Evolutionary conservation across 768 basidiomycete species (phyloP), one percentile per base, ranked within the genome.

Genomic region (Fibroporia radiculosa): DNA sequence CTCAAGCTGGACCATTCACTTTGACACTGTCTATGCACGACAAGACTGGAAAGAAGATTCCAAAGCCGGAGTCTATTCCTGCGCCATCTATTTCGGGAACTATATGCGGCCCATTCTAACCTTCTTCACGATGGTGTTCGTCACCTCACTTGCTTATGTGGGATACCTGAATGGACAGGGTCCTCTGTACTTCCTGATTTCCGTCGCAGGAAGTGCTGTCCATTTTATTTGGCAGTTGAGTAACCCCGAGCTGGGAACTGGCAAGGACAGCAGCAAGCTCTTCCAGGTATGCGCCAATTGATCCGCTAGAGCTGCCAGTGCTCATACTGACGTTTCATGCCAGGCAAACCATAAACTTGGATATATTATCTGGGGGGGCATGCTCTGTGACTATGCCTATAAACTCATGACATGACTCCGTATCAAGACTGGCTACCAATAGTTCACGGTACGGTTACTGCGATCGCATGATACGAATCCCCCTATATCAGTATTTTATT

Each of bases 11-110:
- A 67, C 70, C 26, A 65, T 74, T 40, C 59, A 68, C 26, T 74
- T 73, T 58, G 73, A 85, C 59, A 82, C 82, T 6, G 79, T 84
- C 48, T 89, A 90, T 57, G 85, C 83, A 14, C 86, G 82, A 58
- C 77, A 87, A 67, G 87, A 90, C 61, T 80, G 82, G 45, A 62
- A 70, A 45, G 87, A 88, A 64, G 85, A 88, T 60, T 60, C 80
- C 31, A 72, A 75, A 43, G 78, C 76, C 45, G 82, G 82, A n/a
- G 77, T 88, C 31, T 77, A 79, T 48, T 88, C 84, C 6, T 88
- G 83, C 20, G 85, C 87, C 0, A 73, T 88, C 34, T 69, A 84
- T 12, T 85, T 84, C 56, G 82, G 80, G 12, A 61, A 67, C 2
- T 70, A 72, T 61, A 77, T 84, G 25, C 69, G 74, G 2, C 71